Evolutionary conservation across 1,284 basidiomycete species (phyloP).

Genomic region (Ustilago lituana): DNA sequence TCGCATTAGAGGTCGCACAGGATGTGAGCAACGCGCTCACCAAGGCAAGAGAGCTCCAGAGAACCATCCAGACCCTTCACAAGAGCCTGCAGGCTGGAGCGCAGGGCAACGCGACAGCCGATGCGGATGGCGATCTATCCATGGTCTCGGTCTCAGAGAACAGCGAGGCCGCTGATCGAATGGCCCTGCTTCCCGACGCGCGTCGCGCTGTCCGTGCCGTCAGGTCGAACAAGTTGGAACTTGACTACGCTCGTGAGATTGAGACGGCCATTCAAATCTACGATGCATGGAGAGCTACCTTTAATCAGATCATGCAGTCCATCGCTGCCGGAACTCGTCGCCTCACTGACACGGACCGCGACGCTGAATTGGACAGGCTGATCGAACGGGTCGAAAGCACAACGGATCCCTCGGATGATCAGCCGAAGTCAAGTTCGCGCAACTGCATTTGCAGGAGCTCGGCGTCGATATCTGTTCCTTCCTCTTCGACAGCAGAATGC

Average conservation of each 20-base stretch:
- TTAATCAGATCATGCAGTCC: slow-evolving; percentile 36
- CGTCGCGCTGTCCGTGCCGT: slow-evolving; percentile 42
- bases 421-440: slow-evolving; percentile 22
- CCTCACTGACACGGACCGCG: slow-evolving; percentile 32
- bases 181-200: slow-evolving; percentile 49
- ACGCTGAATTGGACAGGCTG: slow-evolving; percentile 38
- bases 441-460: slow-evolving; percentile 58
- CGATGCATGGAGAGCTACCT: slow-evolving; percentile 47
- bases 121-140: slow-evolving; percentile 38
- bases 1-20: slow-evolving; percentile 41
- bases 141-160: slow-evolving; percentile 41
- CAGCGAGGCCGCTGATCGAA: slow-evolving; percentile 28
- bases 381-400: slow-evolving; percentile 40
- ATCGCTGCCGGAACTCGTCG: slow-evolving; percentile 16
- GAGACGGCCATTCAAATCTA: slow-evolving; percentile 43
- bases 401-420: slow-evolving; percentile 39
- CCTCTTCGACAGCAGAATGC: slow-evolving; percentile 43
- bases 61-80: slow-evolving; percentile 25
- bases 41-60: slow-evolving; percentile 46
- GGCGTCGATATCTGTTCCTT: slow-evolving; percentile 22
- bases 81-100: slow-evolving; percentile 23
- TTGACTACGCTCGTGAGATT: slow-evolving; percentile 38
- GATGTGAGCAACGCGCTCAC: slow-evolving; percentile 28
- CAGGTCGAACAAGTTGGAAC: slow-evolving; percentile 36
- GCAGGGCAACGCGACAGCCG: background rate